Evolutionary conservation across 805 yeast genomes (phyloP), one percentile per base, ranked within the genome.

Genomic region (Zygoascus ofunaensis): DNA sequence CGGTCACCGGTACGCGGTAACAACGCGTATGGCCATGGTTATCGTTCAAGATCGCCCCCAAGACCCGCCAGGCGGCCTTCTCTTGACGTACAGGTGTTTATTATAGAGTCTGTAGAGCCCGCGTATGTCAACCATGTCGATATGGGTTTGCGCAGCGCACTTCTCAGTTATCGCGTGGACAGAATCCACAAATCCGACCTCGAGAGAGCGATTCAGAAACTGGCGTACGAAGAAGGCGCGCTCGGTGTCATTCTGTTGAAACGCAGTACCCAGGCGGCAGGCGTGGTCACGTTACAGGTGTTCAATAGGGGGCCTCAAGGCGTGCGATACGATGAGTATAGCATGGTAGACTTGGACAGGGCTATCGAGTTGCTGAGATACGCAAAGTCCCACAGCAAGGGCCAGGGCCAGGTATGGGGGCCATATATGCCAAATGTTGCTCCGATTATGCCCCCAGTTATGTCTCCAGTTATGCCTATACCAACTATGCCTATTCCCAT

Each of bases 191-290:
- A 70, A 7, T 64, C 66, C 52, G 66, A 68, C 14, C 49, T 73
- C 21, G 57, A 68, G 40, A 72, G 73, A n/a, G 62, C 72, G 30
- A 71, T 84, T 14, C 80, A 79, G 42, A 83, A 82, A 40, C 85
- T 87, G 17, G 95, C 95, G 0, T 79, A 83, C 58, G 12, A 26
- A 7, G 77, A 79, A 37, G 95, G 95, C 10, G 82, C 76, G 2
- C 58, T 76, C 54, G 89, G 84, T 23, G 82, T 83, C 1, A 74
- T 86, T 34, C 66, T 83, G 5, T 71, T 87, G 17, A 77, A 77
- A 48, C 72, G 71, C 32, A 60, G 67, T n/a, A 60, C 68, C 35
- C 65, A 59, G 44, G 45, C 34, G 35, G 41, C 49, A 17, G 68
- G 68, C 22, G 68, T 68, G 37, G 72, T 87, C 19, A 87, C 84